Conservation (phyloP, 805 yeast genomes). For the Saccharomyces paradoxus region DNA sequence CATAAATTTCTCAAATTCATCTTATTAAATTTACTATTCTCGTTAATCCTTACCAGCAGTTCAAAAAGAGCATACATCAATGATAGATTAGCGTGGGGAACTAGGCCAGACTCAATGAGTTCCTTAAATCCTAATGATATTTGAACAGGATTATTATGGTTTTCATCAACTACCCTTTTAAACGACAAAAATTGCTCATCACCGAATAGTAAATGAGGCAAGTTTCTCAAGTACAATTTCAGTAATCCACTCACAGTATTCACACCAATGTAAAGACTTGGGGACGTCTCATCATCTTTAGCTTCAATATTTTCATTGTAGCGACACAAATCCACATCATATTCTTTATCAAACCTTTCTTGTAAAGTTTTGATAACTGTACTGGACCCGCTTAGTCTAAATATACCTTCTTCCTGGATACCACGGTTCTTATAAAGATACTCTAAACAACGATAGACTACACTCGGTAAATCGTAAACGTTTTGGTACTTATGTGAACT, state of each 20-base stretch:
- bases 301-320: slow-evolving; percentile 17
- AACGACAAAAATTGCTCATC: slow-evolving; percentile 38
- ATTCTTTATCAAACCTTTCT: slow-evolving; percentile 55
- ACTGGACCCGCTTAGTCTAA: slow-evolving; percentile 84
- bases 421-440: slow-evolving; percentile 61
- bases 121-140: slow-evolving; percentile 29
- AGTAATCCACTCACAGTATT: slow-evolving; percentile 82
- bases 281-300: slow-evolving; percentile 14
- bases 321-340: slow-evolving; percentile 59
- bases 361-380: slow-evolving; percentile 62
- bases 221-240: slow-evolving; percentile 71
- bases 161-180: slow-evolving; percentile 29
- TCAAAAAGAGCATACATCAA: slow-evolving; percentile 58
- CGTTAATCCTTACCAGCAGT: slow-evolving; percentile 56
- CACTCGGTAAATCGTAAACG: slow-evolving; percentile 51
- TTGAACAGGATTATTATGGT: slow-evolving; percentile 24
- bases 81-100: slow-evolving; percentile 52
- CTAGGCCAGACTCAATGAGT: slow-evolving; percentile 22
- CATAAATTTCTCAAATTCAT: slow-evolving; percentile 78
- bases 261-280: slow-evolving; percentile 46
- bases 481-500: slow-evolving; percentile 38
- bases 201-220: slow-evolving; percentile 65
- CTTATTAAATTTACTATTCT: slow-evolving; percentile 56
- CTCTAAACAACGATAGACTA: slow-evolving; percentile 66
- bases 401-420: slow-evolving; percentile 81